Conservation (phyloP, 495 filamentous ascomycete species). For the Collariella sp. region DNA sequence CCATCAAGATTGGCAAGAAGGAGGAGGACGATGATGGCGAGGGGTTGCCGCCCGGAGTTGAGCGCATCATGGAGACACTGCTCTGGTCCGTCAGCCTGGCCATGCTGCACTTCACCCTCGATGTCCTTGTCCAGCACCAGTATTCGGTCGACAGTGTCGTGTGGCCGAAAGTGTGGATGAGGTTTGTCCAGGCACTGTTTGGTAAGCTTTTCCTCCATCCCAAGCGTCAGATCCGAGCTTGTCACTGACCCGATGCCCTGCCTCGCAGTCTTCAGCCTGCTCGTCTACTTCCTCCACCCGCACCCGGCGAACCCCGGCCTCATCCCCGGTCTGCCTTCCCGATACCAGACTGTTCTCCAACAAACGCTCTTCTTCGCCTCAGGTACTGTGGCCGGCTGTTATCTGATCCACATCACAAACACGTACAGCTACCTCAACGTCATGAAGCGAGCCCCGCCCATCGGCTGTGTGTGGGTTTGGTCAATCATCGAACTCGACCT, state of each 20-base stretch:
- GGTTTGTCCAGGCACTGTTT: slow-evolving; percentile 41
- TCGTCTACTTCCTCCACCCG: slow-evolving; percentile 53
- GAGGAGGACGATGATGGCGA: slow-evolving; percentile 24
- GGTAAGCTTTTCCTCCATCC: slow-evolving; percentile 29
- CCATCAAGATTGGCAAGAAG: slow-evolving; percentile 4
- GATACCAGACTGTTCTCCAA: slow-evolving; percentile 39
- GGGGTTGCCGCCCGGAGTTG: slow-evolving; percentile 33
- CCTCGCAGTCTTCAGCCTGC: slow-evolving; percentile 49
- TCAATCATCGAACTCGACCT: slow-evolving; percentile 80
- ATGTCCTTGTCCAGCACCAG: slow-evolving; percentile 86
- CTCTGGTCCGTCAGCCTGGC: slow-evolving; percentile 63
- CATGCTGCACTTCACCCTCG: slow-evolving; percentile 79
- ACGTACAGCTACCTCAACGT: slow-evolving; percentile 69
- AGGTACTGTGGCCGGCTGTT: slow-evolving; percentile 54
- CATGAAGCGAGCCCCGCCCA: slow-evolving; percentile 82
- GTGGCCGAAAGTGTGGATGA: slow-evolving; percentile 47
- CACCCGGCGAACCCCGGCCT: slow-evolving; percentile 37
- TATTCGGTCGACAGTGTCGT: slow-evolving; percentile 60
- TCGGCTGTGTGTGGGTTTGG: slow-evolving; percentile 95
- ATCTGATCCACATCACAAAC: slow-evolving; percentile 75
- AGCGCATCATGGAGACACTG: slow-evolving; percentile 50
- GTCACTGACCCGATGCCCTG: slow-evolving; percentile 3
- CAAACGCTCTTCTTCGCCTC: slow-evolving; percentile 54
- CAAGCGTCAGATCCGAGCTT: neutral
- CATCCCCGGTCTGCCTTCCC: slow-evolving; percentile 37